These are phyloP conservation scores for Apiospora kogelbergensis DNA, from an alignment of 2,329 filamentous ascomycete species.

Conservation along the genomic window DNA sequence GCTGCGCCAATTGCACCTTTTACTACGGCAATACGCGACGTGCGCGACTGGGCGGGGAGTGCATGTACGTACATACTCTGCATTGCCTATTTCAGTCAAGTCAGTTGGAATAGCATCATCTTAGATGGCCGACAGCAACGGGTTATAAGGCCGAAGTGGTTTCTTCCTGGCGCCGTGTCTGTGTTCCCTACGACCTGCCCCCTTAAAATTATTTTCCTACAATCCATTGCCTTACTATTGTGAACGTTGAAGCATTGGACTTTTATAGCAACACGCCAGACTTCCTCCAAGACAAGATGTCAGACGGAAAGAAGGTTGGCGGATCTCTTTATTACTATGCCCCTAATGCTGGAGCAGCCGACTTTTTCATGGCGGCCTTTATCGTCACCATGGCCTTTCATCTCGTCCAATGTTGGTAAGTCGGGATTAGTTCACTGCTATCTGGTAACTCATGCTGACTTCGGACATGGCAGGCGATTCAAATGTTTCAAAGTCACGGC, in stretches of 20 bases:
- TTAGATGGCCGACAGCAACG: neutral
- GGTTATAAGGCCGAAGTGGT: neutral
- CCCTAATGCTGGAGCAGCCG: conserved; percentile 14
- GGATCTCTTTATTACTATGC: conserved; percentile 16
- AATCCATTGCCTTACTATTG: neutral
- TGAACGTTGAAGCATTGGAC: neutral
- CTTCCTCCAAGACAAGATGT: neutral
- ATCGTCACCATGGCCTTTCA: conserved; percentile 13
- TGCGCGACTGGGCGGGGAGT: neutral
- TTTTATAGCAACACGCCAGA: neutral
- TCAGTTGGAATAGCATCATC: neutral
- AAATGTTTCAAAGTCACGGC: conserved; percentile 13
- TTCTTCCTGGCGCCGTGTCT: neutral
- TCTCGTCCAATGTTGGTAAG: conserved; percentile 15
- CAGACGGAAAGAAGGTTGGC: neutral
- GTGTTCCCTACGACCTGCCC: no score
- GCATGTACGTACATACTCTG: neutral
- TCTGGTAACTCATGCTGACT: neutral
- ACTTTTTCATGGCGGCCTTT: conserved; percentile 16
- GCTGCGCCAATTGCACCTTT: no score
- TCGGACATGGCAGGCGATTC: neutral
- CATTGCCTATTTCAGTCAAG: neutral
- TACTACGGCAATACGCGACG: neutral
- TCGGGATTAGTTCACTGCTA: neutral
- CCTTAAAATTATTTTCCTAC: neutral